These are phyloP conservation scores for Apophysomyces sp. DNA, from an alignment of 371 early-diverging fungal genomes.

Conservation along the genomic window DNA sequence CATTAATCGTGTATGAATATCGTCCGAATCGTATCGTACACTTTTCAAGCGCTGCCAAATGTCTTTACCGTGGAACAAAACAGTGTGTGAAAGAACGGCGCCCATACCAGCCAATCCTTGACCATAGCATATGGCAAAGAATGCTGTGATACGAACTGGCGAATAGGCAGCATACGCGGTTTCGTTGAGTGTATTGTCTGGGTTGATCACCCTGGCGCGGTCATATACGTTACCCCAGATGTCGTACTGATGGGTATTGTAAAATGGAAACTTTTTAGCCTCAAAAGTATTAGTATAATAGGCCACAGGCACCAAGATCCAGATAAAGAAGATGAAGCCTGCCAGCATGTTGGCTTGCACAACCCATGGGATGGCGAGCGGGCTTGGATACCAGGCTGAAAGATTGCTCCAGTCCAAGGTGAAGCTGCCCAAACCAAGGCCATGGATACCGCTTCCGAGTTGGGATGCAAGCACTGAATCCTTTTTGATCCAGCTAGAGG, in stretches of 20 bases:
- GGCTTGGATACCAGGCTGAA: conserved; percentile 39
- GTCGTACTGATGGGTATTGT: conserved; percentile 58
- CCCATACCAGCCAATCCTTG: conserved; percentile 64
- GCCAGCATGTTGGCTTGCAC: conserved; percentile 67
- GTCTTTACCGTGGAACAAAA: conserved; percentile 64
- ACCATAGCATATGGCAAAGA: conserved; percentile 74
- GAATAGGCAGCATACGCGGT: conserved; percentile 64
- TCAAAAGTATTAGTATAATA: conserved; percentile 68
- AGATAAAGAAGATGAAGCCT: conserved; percentile 63
- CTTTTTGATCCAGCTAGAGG: conserved; percentile 52
- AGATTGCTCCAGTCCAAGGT: conserved; percentile 63
- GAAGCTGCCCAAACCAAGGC: conserved; percentile 59
- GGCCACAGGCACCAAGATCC: conserved; percentile 66
- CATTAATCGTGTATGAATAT: conserved; percentile 60
- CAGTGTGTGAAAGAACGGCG: conserved; percentile 64
- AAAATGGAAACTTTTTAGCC: conserved; percentile 62
- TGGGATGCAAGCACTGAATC: conserved; percentile 59
- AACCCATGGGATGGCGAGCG: conserved; percentile 52
- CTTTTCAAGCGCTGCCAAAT: conserved; percentile 54
- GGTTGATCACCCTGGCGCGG: conserved; percentile 53
- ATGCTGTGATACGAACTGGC: conserved; percentile 76
- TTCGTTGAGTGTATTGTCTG: conserved; percentile 56
- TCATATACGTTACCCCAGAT: conserved; percentile 48
- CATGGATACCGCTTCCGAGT: conserved; percentile 50
- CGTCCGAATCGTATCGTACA: conserved; percentile 49